Conservation (phyloP, 108 stramenopile genomes). For the Fragilaria crotonensis region DNA sequence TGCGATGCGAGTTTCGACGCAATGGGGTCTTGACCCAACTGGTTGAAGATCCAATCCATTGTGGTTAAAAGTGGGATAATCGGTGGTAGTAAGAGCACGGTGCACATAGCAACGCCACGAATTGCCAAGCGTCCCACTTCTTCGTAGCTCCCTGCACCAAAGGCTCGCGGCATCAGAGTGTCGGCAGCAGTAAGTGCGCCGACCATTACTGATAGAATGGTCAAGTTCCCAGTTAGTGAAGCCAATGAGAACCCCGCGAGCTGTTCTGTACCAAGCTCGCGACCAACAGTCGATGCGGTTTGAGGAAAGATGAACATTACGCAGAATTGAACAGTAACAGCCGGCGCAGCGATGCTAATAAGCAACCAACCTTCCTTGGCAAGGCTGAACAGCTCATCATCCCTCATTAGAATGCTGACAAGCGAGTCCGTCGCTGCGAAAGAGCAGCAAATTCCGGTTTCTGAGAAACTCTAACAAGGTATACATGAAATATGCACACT, state of each 20-base stretch:
- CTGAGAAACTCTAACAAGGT: no score
- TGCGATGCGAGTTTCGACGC: conserved; percentile 19
- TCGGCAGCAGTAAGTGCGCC: conserved; percentile 37
- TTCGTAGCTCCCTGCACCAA: conserved; percentile 16
- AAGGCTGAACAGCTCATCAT: conserved; percentile 21
- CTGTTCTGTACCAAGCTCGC: conserved; percentile 27
- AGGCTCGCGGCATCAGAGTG: conserved; percentile 40
- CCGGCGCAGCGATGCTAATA: conserved; percentile 24
- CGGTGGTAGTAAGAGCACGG: conserved; percentile 17
- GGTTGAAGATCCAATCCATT: conserved; percentile 21
- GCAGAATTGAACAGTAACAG: conserved; percentile 29
- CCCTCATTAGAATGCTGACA: no score
- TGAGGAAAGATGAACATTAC: conserved; percentile 30
- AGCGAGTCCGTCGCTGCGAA: no score
- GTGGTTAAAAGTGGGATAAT: conserved; percentile 18
- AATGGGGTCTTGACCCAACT: conserved; percentile 31
- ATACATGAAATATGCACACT: no score
- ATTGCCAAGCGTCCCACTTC: conserved; percentile 37
- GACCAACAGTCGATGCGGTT: conserved; percentile 34
- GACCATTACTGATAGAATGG: conserved; percentile 30
- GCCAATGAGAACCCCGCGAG: conserved; percentile 46
- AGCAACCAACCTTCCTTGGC: conserved; percentile 19
- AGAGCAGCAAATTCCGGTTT: no score
- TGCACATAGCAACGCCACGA: conserved; percentile 23
- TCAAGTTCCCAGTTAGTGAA: conserved; percentile 38